These are phyloP conservation scores for Schizonepeta tenuifolia DNA, from an alignment of 257 asterid species.

Conservation along the genomic window DNA sequence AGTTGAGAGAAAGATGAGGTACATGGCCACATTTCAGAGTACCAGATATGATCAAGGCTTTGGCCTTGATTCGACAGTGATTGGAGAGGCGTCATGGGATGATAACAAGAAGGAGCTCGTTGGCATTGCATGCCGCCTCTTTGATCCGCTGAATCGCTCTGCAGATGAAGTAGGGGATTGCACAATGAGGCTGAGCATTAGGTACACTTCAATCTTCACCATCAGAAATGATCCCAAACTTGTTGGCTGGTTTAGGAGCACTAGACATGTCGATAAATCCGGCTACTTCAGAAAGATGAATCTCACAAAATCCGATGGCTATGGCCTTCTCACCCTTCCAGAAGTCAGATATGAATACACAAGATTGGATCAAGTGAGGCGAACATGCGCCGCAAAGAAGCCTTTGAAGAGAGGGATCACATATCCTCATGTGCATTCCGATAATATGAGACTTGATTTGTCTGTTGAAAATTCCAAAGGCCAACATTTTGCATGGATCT, in stretches of 20 bases:
- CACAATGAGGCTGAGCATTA: slow-evolving; percentile 52
- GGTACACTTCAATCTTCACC: slow-evolving; percentile 50
- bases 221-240: slow-evolving; percentile 39
- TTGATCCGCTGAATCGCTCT: slow-evolving; percentile 20
- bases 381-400: slow-evolving; percentile 35
- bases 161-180: slow-evolving; percentile 55
- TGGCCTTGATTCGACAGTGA: slow-evolving; percentile 35
- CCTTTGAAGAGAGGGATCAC: slow-evolving; percentile 27
- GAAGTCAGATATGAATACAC: slow-evolving; percentile 61
- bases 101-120: slow-evolving; percentile 42
- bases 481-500: neutral
- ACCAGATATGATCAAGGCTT: slow-evolving; percentile 19
- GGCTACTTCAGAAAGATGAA: slow-evolving; percentile 49
- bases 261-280: slow-evolving; percentile 33
- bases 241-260: slow-evolving; percentile 58
- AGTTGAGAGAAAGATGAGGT: slow-evolving; percentile 43
- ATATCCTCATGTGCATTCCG: slow-evolving; percentile 55
- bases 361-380: slow-evolving; percentile 38
- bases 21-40: slow-evolving; percentile 35
- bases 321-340: slow-evolving; percentile 4
- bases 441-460: slow-evolving; percentile 22
- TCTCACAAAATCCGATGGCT: slow-evolving; percentile 25
- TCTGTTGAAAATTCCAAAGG: neutral
- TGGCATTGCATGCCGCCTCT: slow-evolving; percentile 57
- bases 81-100: slow-evolving; percentile 79